Conservation (phyloP, 225 moss, liverwort and hornwort species). For the Pleurozium schreberi region DNA sequence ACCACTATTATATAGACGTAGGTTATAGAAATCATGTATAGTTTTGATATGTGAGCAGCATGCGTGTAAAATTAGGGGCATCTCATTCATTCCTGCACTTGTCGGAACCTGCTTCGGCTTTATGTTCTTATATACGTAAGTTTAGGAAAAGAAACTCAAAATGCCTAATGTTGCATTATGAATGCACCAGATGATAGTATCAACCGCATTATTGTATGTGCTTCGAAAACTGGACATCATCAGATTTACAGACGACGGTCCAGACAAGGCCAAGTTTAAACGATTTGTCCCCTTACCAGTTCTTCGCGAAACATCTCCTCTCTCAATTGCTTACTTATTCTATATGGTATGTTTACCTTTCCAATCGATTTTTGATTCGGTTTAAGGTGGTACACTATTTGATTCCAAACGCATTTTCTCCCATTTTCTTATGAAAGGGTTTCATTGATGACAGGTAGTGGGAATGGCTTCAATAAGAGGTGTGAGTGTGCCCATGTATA, state of each 20-base stretch:
- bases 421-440: background rate
- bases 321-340: slow-evolving; percentile 83
- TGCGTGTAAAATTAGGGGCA: background rate
- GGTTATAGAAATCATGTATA: background rate
- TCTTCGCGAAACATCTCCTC: slow-evolving; percentile 66
- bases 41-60: background rate
- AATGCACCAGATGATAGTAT: slow-evolving; percentile 78
- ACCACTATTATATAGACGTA: background rate
- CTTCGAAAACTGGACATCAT: slow-evolving; percentile 69
- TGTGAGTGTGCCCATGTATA: slow-evolving; percentile 98
- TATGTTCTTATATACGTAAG: background rate
- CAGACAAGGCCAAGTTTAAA: slow-evolving; percentile 35
- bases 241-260: slow-evolving; percentile 49
- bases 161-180: background rate
- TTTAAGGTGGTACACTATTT: background rate
- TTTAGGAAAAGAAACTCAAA: background rate
- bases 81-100: background rate
- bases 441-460: slow-evolving; percentile 49
- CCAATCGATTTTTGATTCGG: background rate
- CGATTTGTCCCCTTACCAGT: slow-evolving; percentile 62
- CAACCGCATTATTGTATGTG: slow-evolving; percentile 59
- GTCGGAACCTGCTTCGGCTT: background rate
- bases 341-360: slow-evolving; percentile 61
- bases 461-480: slow-evolving; percentile 99
- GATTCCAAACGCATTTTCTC: background rate